phyloP scores from a whole-genome alignment of 2,329 filamentous ascomycete species.

The Talaromyces sp. region DNA sequence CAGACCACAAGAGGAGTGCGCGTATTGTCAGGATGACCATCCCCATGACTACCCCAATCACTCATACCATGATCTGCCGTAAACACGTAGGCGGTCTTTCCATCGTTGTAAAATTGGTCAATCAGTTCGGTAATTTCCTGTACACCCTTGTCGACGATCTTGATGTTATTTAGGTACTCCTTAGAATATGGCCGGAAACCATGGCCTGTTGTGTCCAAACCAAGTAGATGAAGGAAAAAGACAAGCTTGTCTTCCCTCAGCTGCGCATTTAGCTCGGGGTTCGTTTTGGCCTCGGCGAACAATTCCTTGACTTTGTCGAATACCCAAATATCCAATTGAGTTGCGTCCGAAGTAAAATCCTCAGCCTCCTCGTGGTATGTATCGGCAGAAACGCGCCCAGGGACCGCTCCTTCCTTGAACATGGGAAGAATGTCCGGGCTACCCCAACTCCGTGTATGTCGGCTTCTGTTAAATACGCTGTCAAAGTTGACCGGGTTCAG shows the following conservation, averaged over 20 bases:
- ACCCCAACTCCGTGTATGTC: slow-evolving; percentile 98
- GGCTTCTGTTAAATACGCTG: slow-evolving; percentile 94
- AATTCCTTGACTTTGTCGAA: slow-evolving; percentile 89
- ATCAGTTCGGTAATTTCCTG: slow-evolving; percentile 78
- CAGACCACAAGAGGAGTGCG: slow-evolving; percentile 88
- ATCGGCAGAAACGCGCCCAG: slow-evolving; percentile 81
- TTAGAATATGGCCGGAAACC: slow-evolving; percentile 84
- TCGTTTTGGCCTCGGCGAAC: slow-evolving; percentile 75
- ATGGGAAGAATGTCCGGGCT: slow-evolving; percentile 96
- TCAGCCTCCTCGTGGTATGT: slow-evolving; percentile 82
- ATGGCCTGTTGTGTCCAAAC: slow-evolving; percentile 88
- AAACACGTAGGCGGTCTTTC: slow-evolving; percentile 90
- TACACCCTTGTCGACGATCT: slow-evolving; percentile 88
- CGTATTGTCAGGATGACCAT: slow-evolving; percentile 96
- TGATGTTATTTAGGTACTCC: slow-evolving; percentile 92
- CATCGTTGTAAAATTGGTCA: slow-evolving; percentile 78
- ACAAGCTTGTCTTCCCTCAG: slow-evolving; percentile 82
- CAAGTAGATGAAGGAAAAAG: slow-evolving; percentile 92
- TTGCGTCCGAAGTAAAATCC: slow-evolving; percentile 82
- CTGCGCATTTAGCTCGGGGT: slow-evolving; percentile 69
- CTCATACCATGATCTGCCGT: slow-evolving; percentile 99
- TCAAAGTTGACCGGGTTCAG: slow-evolving; percentile 97
- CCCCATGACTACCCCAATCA: slow-evolving; percentile 98
- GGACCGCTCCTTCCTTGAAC: slow-evolving; percentile 91
- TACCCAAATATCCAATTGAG: slow-evolving; percentile 85